Percentiles rank a stretch among this genome's conserved stretches.
phyloP scores from a whole-genome alignment of 2,329 filamentous ascomycete species.

The Curvularia eragrostidis region DNA sequence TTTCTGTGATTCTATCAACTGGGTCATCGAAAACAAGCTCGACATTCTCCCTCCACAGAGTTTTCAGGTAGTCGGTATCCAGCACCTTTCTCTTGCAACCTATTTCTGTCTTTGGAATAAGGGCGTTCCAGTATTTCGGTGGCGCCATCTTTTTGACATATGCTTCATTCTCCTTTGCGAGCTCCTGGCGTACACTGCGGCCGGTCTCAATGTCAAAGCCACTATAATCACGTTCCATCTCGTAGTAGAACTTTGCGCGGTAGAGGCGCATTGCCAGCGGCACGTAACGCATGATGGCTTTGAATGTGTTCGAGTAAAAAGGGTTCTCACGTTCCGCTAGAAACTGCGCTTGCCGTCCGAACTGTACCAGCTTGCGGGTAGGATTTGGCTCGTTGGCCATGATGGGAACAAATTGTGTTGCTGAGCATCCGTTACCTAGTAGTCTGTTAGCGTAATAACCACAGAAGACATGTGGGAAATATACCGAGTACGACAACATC shows the following conservation, averaged over 20 bases:
- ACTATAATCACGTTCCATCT: constrained; percentile 55
- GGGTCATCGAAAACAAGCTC: constrained; percentile 53
- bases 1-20: constrained; percentile 49
- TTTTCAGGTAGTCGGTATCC: constrained; percentile 57
- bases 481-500: constrained; percentile 42
- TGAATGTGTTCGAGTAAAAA: constrained; percentile 51
- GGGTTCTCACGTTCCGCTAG: constrained; percentile 56
- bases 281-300: constrained; percentile 55
- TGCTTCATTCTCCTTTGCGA: constrained; percentile 49
- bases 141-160: constrained; percentile 56
- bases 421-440: constrained; percentile 56
- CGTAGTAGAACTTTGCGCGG: constrained; percentile 52
- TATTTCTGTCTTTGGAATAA: constrained; percentile 55
- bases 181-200: constrained; percentile 44
- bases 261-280: constrained; percentile 56
- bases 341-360: constrained; percentile 60
- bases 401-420: constrained; percentile 58
- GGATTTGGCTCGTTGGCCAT: constrained; percentile 48
- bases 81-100: constrained; percentile 59
- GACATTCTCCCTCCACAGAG: constrained; percentile 53
- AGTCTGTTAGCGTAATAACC: background rate
- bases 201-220: constrained; percentile 53
- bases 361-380: constrained; percentile 55
- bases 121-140: constrained; percentile 52
- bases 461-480: background rate